A percentile compares a stretch with the other conserved stretches of the same genome.
Conservation (phyloP, 2,329 filamentous ascomycete genomes). For the Pseudogymnoascus verrucosus region DNA sequence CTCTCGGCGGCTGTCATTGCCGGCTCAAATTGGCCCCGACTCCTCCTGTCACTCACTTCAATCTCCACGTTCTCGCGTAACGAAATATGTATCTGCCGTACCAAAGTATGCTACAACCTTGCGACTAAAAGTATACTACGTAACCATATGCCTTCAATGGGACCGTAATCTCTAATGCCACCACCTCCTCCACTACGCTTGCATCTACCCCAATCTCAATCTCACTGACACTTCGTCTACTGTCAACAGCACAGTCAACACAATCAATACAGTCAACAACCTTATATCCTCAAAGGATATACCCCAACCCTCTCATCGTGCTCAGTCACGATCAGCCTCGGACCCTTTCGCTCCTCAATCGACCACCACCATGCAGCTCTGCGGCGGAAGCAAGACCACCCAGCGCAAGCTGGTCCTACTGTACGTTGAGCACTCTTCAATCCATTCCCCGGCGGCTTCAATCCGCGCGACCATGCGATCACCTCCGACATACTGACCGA, state of each 20-base stretch:
- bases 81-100: not conserved
- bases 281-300: not conserved
- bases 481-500: slow-evolving; percentile 10
- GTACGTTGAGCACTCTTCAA: slow-evolving; percentile 37
- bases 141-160: slow-evolving; percentile 7
- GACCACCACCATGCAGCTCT: slow-evolving; percentile 38
- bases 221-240: not conserved
- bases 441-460: slow-evolving; percentile 10
- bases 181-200: not conserved
- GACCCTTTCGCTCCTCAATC: not conserved
- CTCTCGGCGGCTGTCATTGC: not conserved
- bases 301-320: not conserved
- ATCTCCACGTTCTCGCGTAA: slow-evolving; percentile 8
- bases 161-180: slow-evolving; percentile 2
- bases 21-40: slow-evolving; percentile 2
- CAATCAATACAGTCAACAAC: too few relatives aligned
- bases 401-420: slow-evolving; percentile 69
- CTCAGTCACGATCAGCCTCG: not conserved
- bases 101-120: slow-evolving; percentile 2
- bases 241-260: not conserved
- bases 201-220: not conserved
- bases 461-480: slow-evolving; percentile 6
- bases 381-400: slow-evolving; percentile 55
- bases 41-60: slow-evolving; percentile 5
- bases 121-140: slow-evolving; percentile 5